A percentile compares a stretch with the other conserved stretches of the same genome.
These are phyloP conservation scores for Starmerella apicola DNA, from an alignment of 805 yeast genomes.

Conservation along the genomic window DNA sequence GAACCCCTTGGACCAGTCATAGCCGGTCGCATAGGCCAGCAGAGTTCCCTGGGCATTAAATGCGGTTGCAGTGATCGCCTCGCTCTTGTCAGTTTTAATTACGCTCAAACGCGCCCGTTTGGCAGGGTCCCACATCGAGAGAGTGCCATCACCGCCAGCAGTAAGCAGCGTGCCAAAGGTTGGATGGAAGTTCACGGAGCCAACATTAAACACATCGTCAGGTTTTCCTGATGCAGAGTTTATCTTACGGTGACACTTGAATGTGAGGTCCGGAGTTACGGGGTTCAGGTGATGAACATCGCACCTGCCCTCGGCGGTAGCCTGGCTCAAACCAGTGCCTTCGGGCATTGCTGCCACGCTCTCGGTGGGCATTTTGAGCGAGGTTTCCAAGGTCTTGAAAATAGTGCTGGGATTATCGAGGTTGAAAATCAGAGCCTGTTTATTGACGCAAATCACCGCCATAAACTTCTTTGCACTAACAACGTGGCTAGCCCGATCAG, in stretches of 20 bases:
- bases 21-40: constrained; percentile 81
- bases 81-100: constrained; percentile 22
- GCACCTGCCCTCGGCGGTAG: constrained; percentile 90
- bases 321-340: constrained; percentile 87
- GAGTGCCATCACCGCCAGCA: constrained; percentile 88
- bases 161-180: constrained; percentile 82
- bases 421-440: constrained; percentile 66
- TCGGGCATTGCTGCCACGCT: constrained; percentile 73
- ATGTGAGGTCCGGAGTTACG: constrained; percentile 65
- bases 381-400: constrained; percentile 60
- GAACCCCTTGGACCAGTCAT: constrained; percentile 87
- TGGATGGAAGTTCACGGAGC: constrained; percentile 78
- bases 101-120: constrained; percentile 73
- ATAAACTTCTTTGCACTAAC: constrained; percentile 67
- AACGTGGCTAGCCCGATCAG: constrained; percentile 86
- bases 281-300: constrained; percentile 88
- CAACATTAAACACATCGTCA: constrained; percentile 62
- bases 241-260: constrained; percentile 79
- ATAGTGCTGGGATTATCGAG: constrained; percentile 66
- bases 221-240: constrained; percentile 36
- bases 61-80: constrained; percentile 57
- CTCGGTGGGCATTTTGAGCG: constrained; percentile 83
- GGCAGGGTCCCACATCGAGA: constrained; percentile 93
- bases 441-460: constrained; percentile 90
- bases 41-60: constrained; percentile 77